These are phyloP conservation scores for Ogataea parapolymorpha DNA, from an alignment of 805 yeast species.

Conservation along the genomic window DNA sequence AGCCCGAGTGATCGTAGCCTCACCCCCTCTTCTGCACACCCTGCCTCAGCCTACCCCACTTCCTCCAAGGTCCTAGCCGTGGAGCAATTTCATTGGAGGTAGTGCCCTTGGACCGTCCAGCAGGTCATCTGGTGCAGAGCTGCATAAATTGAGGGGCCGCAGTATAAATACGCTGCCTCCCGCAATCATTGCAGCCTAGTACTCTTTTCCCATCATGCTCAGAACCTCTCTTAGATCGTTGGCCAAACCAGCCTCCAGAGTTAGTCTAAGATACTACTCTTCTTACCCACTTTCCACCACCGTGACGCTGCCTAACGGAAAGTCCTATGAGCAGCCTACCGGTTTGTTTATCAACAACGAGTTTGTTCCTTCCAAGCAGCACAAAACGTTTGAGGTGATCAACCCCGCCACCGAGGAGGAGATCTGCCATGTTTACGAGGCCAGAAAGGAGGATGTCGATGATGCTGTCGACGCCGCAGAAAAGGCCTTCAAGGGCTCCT, in stretches of 20 bases:
- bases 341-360: conserved; percentile 59
- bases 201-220: conserved; percentile 13
- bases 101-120: conserved; percentile 4
- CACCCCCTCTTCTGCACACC: conserved; percentile 17
- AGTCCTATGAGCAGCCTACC: conserved; percentile 53
- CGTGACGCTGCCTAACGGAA: conserved; percentile 68
- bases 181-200: too few species aligned
- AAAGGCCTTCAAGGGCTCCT: conserved; percentile 50
- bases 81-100: conserved; percentile 3
- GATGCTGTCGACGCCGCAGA: conserved; percentile 66
- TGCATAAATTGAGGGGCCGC: neutral
- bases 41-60: conserved; percentile 14
- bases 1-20: neutral
- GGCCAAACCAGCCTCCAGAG: conserved; percentile 12
- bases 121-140: conserved; percentile 1
- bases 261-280: conserved; percentile 24
- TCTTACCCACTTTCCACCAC: conserved; percentile 35
- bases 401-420: conserved; percentile 53
- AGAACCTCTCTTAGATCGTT: conserved; percentile 18
- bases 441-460: conserved; percentile 62
- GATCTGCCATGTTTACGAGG: conserved; percentile 50
- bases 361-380: conserved; percentile 46
- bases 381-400: conserved; percentile 49
- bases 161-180: conserved; percentile 3
- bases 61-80: conserved; percentile 1